Percentiles rank a stretch among this genome's conserved stretches.
Conservation (phyloP, 2,329 filamentous ascomycete species). For the Penicillium olsonii region DNA sequence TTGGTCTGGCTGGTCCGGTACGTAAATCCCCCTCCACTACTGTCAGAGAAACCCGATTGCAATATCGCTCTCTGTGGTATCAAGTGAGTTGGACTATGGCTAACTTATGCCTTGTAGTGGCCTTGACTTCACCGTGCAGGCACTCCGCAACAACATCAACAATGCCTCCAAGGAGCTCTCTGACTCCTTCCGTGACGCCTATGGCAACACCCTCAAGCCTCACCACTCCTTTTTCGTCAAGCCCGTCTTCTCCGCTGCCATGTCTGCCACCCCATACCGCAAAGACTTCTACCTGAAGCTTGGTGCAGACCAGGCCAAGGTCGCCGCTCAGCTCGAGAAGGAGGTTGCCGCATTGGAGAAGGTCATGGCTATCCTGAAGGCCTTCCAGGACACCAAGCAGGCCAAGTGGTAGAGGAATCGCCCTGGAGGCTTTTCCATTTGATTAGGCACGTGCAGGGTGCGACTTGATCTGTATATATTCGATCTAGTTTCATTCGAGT, state of each 20-base stretch:
- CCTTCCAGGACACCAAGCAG: conserved; percentile 59
- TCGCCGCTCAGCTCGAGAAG: conserved; percentile 62
- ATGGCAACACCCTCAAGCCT: conserved; percentile 83
- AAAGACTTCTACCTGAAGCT: conserved; percentile 92
- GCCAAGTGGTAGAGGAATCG: conserved; percentile 42
- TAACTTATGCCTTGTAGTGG: conserved; percentile 57
- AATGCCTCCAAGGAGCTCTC: conserved; percentile 73
- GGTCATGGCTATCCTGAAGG: conserved; percentile 73
- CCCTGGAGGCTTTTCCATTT: conserved; percentile 6
- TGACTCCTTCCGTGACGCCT: conserved; percentile 82
- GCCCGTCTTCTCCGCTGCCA: conserved; percentile 88
- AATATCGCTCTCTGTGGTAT: not conserved
- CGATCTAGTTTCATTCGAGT: conserved; percentile 18
- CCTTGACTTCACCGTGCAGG: conserved; percentile 89
- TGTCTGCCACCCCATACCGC: conserved; percentile 89
- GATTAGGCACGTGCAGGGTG: conserved; percentile 8
- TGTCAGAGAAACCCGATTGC: not conserved
- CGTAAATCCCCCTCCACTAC: conserved; percentile 22
- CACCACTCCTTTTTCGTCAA: conserved; percentile 89
- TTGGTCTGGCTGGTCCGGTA: conserved; percentile 89
- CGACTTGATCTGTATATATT: conserved; percentile 26
- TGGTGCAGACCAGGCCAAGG: conserved; percentile 54
- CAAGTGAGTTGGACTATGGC: not conserved
- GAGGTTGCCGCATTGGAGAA: conserved; percentile 80
- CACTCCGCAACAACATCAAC: conserved; percentile 74